These are phyloP conservation scores for Ceratobasidium sp. DNA, from an alignment of 1,284 basidiomycete species.

Conservation along the genomic window DNA sequence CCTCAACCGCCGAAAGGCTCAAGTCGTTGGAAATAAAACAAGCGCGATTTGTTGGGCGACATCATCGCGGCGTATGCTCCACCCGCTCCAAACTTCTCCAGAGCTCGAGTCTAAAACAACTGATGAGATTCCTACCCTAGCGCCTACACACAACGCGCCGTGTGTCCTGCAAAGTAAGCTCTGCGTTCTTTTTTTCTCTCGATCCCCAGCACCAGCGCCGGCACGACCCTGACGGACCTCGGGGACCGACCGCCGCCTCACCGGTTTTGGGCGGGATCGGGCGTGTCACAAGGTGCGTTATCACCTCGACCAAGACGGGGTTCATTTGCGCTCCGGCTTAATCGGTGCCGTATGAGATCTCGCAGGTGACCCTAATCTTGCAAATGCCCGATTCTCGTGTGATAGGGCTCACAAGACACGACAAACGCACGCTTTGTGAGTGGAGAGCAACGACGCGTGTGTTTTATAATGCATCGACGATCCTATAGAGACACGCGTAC, in stretches of 20 bases:
- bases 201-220: not conserved
- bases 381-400: slow-evolving; percentile 34
- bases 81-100: slow-evolving; percentile 16
- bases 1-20: not conserved
- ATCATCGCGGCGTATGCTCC: slow-evolving; percentile 35
- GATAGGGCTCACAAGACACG: slow-evolving; percentile 22
- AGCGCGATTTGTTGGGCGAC: slow-evolving; percentile 11
- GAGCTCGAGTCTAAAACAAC: not conserved
- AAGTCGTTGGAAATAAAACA: slow-evolving; percentile 14
- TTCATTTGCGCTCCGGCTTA: slow-evolving; percentile 28
- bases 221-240: slow-evolving; percentile 37
- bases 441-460: not conserved
- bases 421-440: not conserved
- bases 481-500: not conserved
- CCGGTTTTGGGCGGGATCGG: not conserved
- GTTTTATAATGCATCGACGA: not conserved
- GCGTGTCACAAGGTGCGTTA: slow-evolving; percentile 43
- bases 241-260: slow-evolving; percentile 34
- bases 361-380: slow-evolving; percentile 31
- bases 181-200: not conserved
- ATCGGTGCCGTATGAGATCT: slow-evolving; percentile 26
- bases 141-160: slow-evolving; percentile 5
- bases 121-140: not conserved
- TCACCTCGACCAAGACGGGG: slow-evolving; percentile 38
- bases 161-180: not conserved